phyloP scores from a whole-genome alignment of 148 eudicot genomes.

The Chenopodium formosanum region DNA sequence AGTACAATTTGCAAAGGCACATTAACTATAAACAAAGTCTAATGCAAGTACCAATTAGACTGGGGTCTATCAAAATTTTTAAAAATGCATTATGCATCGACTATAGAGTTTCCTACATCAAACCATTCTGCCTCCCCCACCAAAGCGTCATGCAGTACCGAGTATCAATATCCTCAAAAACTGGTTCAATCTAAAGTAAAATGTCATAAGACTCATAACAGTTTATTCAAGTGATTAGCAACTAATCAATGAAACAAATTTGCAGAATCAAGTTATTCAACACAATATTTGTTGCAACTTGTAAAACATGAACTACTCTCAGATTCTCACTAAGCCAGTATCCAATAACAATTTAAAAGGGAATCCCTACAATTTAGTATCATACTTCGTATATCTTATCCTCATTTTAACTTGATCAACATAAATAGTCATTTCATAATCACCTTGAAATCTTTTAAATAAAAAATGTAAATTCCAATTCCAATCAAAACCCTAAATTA shows the following conservation, averaged over 20 bases:
- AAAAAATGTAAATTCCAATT: neutral
- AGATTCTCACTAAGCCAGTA: no score
- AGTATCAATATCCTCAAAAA: neutral
- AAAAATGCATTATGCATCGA: neutral
- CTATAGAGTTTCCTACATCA: neutral
- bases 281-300: neutral
- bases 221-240: neutral
- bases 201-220: neutral
- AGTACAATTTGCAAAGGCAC: neutral
- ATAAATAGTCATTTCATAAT: neutral
- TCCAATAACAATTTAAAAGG: no score
- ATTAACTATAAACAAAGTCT: neutral
- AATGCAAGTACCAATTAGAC: neutral
- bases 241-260: neutral
- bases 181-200: neutral
- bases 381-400: neutral
- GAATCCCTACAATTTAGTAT: no score
- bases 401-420: neutral
- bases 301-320: neutral
- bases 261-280: neutral
- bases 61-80: neutral
- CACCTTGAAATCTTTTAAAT: neutral
- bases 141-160: neutral
- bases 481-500: neutral
- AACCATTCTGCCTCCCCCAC: neutral